These are phyloP conservation scores for Camillea tinctor DNA, from an alignment of 2,329 filamentous ascomycete species.

Conservation along the genomic window DNA sequence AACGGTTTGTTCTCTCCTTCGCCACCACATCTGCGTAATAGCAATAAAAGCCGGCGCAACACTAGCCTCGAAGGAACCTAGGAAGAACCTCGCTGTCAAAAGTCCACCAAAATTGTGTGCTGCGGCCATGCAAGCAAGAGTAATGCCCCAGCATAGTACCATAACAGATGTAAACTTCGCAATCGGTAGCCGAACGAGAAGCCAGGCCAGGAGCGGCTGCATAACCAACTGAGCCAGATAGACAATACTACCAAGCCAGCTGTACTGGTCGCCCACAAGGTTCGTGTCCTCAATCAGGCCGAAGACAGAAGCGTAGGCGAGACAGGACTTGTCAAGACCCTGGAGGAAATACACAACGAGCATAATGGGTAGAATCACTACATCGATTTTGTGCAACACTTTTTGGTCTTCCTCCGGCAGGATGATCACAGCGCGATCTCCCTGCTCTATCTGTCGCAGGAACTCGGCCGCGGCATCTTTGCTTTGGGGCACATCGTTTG, in stretches of 20 bases:
- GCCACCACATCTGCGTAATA: slow-evolving; percentile 63
- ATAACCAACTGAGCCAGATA: slow-evolving; percentile 54
- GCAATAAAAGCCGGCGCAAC: slow-evolving; percentile 53
- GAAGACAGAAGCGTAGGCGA: slow-evolving; percentile 62
- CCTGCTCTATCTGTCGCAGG: background rate
- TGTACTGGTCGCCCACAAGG: slow-evolving; percentile 54
- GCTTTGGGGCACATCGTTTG: background rate
- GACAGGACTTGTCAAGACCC: slow-evolving; percentile 60
- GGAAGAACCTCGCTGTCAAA: slow-evolving; percentile 52
- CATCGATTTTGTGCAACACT: background rate
- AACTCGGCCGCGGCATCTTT: background rate
- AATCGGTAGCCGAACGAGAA: slow-evolving; percentile 59
- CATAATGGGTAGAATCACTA: background rate
- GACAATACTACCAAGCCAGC: slow-evolving; percentile 38
- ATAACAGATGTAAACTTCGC: slow-evolving; percentile 57
- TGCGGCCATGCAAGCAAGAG: slow-evolving; percentile 51
- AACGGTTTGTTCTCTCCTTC: slow-evolving; percentile 56
- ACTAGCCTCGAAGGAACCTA: slow-evolving; percentile 55
- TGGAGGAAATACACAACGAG: slow-evolving; percentile 60
- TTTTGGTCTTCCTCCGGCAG: background rate
- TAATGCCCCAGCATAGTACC: slow-evolving; percentile 51
- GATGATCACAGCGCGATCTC: background rate
- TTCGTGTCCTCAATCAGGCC: slow-evolving; percentile 58
- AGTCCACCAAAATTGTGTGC: slow-evolving; percentile 49
- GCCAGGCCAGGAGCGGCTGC: slow-evolving; percentile 50